Evolutionary conservation across 1,284 basidiomycete genomes (phyloP).

Genomic region (Rhodotorula sp.): DNA sequence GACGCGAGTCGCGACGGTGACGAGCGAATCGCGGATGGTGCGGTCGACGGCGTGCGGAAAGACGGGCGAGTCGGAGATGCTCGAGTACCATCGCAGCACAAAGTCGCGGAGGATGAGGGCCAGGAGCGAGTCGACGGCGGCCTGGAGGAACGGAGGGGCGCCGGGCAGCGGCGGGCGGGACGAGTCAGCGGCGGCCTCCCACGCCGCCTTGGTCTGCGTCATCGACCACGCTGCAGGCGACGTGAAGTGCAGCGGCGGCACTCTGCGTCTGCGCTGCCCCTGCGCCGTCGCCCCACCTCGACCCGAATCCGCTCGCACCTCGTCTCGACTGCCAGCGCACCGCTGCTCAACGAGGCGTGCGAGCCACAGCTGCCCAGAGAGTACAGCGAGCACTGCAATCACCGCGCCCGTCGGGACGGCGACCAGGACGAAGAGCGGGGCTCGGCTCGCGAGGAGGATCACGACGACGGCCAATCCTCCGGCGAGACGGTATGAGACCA

Average conservation of each 20-base stretch:
- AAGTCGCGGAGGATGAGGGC: constrained; percentile 79
- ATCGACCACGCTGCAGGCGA: constrained; percentile 89
- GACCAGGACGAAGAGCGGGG: background rate
- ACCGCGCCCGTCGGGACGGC: background rate
- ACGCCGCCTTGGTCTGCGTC: constrained; percentile 74
- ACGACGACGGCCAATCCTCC: background rate
- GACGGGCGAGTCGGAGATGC: constrained; percentile 77
- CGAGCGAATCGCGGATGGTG: constrained; percentile 68
- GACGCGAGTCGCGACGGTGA: constrained; percentile 61
- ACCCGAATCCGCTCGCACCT: no score
- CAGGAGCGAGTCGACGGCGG: constrained; percentile 72
- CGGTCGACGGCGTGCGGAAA: constrained; percentile 82
- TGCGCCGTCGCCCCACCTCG: constrained; percentile 5
- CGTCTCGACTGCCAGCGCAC: background rate
- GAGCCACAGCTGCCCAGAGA: background rate
- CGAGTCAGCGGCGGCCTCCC: constrained; percentile 62
- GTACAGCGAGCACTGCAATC: background rate
- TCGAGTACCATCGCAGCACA: constrained; percentile 78
- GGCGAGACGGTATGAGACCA: background rate
- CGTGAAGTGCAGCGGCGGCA: constrained; percentile 59
- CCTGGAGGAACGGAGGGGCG: constrained; percentile 64
- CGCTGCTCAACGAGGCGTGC: background rate
- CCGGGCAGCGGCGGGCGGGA: constrained; percentile 45
- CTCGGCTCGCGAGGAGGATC: background rate
- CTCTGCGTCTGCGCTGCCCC: background rate